Base-by-base conservation (phyloP, 441 rosid species). In the Adansonia grandidieri region DNA sequence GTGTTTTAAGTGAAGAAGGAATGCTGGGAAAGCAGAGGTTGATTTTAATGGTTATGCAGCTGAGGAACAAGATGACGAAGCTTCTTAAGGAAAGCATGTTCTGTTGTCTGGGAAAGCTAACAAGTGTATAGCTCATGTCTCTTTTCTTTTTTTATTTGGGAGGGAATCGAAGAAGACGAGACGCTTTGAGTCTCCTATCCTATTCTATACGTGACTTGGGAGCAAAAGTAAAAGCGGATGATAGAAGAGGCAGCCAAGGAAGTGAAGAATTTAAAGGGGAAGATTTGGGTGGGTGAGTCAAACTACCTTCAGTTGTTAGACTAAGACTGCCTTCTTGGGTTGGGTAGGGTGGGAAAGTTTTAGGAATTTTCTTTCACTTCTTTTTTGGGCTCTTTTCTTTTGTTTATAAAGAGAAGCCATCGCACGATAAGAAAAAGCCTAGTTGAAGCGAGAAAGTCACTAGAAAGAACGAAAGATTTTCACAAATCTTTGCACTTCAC, bases 381-480 rank as follows among this genome's bases (percentile, higher is more conserved):
- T 79, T 61, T 81, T 81, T 81, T 80, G 85, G 87, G 79, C 32
- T 28, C 32, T 28, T 28, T 68, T 82, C 74, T 74, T 75, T 68
- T 79, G 51, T 77, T 82, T 61, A 70, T 68, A 71, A 77, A 71
- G 32, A 78, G 92, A 88, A 92, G 89, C 90, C 90, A 87, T 88
- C 84, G 82, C 80, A 73, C 40, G 77, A 77, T 83, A 28, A 84
- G 80, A 86, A 80, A 22, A 22, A 82, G 84, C 86, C 93, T 89
- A 88, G 90, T 85, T 87, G 97, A 85, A 84, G 84, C 71, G 84
- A 76, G 82, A 89, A 83, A 89, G 89, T 83, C 82, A 82, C 89
- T 28, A 24, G 15, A 62, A 78, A 80, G 86, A 88, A 90, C 87
- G 88, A 88, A 91, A 57, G 90, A 94, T 89, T 92, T 86, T 32